Percentiles rank a stretch among this genome's conserved stretches.
Evolutionary conservation across 176 grass and related monocot species (phyloP).

Genomic region (Carex kokanica): DNA sequence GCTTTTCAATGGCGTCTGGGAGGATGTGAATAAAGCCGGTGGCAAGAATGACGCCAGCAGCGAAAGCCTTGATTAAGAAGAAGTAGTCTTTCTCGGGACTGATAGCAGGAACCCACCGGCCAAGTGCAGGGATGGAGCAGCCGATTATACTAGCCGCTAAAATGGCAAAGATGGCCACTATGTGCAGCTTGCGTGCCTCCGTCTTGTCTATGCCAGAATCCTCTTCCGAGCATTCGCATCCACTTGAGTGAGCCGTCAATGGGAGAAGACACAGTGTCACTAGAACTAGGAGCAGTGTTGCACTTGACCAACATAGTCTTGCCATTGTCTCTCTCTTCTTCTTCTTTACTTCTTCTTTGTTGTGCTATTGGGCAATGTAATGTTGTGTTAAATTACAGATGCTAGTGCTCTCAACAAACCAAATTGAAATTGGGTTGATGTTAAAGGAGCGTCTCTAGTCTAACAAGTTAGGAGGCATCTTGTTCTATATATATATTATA

Average conservation of each 20-base stretch:
- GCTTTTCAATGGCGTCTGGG: constrained; percentile 45
- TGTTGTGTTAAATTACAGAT: too few species aligned
- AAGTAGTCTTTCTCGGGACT: constrained; percentile 43
- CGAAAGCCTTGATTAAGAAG: constrained; percentile 72
- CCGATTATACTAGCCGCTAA: constrained; percentile 38
- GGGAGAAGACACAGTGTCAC: constrained; percentile 17
- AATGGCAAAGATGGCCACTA: constrained; percentile 69
- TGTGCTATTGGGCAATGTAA: too few species aligned
- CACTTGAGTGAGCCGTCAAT: constrained; percentile 1
- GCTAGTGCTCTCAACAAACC: neutral
- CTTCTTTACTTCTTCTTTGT: neutral
- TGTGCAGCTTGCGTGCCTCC: constrained; percentile 37
- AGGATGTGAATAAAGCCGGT: constrained; percentile 73
- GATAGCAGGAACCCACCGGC: constrained; percentile 37
- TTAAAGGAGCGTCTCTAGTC: too few species aligned
- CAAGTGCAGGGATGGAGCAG: constrained; percentile 36
- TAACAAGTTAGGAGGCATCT: too few species aligned
- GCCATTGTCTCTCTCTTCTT: neutral
- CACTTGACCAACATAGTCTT: neutral
- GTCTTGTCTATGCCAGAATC: constrained; percentile 31
- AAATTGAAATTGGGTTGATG: neutral
- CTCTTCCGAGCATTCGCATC: constrained; percentile 32
- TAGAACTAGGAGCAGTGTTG: neutral
- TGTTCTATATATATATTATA: too few species aligned
- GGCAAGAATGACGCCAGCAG: constrained; percentile 75